Evolutionary conservation across 2,329 filamentous ascomycete genomes (phyloP).

Genomic region (Tolypocladium cylindrosporum): DNA sequence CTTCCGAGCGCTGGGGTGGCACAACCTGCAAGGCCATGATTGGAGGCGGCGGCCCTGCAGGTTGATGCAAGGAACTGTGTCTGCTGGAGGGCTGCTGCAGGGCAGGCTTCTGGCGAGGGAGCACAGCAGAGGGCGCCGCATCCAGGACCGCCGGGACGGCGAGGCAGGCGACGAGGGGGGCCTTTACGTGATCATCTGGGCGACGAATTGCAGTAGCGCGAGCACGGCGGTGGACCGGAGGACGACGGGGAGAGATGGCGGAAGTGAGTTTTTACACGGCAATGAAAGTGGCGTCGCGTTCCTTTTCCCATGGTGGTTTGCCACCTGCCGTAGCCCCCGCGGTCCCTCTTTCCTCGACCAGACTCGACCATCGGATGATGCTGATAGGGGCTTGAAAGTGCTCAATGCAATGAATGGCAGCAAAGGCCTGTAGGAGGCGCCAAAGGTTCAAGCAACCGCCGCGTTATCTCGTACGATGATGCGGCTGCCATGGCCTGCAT

Average conservation of each 20-base stretch:
- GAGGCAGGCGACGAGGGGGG: background rate
- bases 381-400: background rate
- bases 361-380: background rate
- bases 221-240: background rate
- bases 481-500: background rate
- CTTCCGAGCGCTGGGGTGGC: conserved; percentile 10
- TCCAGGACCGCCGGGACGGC: conserved; percentile 3
- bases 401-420: background rate
- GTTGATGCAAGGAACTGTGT: conserved; percentile 10
- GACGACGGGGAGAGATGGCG: background rate
- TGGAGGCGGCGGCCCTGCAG: conserved; percentile 13
- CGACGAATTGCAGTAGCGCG: background rate
- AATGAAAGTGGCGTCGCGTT: background rate
- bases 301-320: background rate
- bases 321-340: background rate
- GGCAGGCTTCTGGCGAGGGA: background rate
- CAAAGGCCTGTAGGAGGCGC: background rate
- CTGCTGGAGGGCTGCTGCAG: background rate
- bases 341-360: background rate
- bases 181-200: background rate
- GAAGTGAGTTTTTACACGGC: background rate
- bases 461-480: background rate
- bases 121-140: background rate
- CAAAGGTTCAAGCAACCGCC: background rate
- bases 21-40: conserved; percentile 15